These are phyloP conservation scores for Magnaporthales sp. DNA, from an alignment of 2,329 filamentous ascomycete species.

Conservation along the genomic window DNA sequence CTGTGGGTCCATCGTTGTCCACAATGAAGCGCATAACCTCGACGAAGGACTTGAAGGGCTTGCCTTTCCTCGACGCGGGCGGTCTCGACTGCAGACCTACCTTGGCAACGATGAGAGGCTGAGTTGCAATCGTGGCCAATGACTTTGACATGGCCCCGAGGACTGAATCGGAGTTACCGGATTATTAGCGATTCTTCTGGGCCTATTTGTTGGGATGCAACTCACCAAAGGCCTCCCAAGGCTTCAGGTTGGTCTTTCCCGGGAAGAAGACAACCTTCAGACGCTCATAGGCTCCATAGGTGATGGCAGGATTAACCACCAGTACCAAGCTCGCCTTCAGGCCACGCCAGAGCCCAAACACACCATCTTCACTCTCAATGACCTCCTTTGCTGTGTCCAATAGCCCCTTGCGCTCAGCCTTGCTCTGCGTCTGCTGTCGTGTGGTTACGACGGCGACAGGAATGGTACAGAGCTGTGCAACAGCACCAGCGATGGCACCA, in stretches of 20 bases:
- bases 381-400: conserved; percentile 85
- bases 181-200: background rate
- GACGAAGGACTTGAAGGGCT: conserved; percentile 85
- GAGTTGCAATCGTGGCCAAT: conserved; percentile 82
- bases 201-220: conserved; percentile 14
- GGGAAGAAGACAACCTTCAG: conserved; percentile 72
- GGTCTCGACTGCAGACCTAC: conserved; percentile 92
- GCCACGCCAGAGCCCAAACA: conserved; percentile 84
- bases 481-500: conserved; percentile 78
- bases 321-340: conserved; percentile 92
- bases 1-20: conserved; percentile 70
- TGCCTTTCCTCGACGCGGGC: conserved; percentile 72
- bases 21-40: conserved; percentile 96
- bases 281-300: conserved; percentile 92
- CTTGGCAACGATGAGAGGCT: conserved; percentile 95
- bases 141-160: conserved; percentile 90
- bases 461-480: conserved; percentile 94
- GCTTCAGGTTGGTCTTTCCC: conserved; percentile 63
- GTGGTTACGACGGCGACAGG: conserved; percentile 94
- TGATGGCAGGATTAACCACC: conserved; percentile 94
- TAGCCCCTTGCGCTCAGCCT: conserved; percentile 75
- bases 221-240: conserved; percentile 88
- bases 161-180: conserved; percentile 40
- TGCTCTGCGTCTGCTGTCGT: conserved; percentile 86
- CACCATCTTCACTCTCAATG: conserved; percentile 81